These are phyloP conservation scores for Colletotrichum filicis DNA, from an alignment of 2,329 filamentous ascomycete genomes.

Conservation along the genomic window DNA sequence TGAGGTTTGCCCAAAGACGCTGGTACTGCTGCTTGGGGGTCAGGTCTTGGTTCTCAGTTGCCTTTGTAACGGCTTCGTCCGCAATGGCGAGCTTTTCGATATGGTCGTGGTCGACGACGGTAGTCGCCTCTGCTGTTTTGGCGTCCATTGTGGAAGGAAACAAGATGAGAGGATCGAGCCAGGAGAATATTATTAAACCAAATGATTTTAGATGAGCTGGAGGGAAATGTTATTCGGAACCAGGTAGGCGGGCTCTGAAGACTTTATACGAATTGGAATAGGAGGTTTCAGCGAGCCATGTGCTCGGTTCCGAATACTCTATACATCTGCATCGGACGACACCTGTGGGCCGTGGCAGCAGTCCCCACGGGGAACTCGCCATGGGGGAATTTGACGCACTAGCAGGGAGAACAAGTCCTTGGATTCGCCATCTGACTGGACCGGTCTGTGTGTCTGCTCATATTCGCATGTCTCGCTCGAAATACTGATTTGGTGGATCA, in stretches of 20 bases:
- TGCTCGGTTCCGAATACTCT: neutral
- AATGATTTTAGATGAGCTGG: neutral
- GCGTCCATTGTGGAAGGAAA: neutral
- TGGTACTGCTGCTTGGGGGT: neutral
- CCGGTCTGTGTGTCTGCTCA: neutral
- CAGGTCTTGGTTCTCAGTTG: neutral
- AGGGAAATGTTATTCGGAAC: rapidly evolving
- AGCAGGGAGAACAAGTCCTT: neutral
- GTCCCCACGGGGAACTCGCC: neutral
- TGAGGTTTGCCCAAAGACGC: constrained; percentile 2
- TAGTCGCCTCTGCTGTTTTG: neutral
- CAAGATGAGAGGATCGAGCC: neutral
- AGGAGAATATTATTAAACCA: neutral
- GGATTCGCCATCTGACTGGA: neutral
- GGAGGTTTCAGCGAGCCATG: neutral
- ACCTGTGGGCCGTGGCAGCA: neutral
- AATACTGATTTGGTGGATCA: neutral
- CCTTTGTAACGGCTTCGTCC: neutral
- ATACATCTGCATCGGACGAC: neutral
- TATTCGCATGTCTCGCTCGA: neutral
- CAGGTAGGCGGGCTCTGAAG: neutral
- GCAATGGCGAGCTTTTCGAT: neutral
- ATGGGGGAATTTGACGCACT: neutral
- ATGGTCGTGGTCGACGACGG: neutral
- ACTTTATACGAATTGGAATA: neutral